These are phyloP conservation scores for Blastocystis sp. DNA, from an alignment of 352 stramenopile species.

Conservation along the genomic window DNA sequence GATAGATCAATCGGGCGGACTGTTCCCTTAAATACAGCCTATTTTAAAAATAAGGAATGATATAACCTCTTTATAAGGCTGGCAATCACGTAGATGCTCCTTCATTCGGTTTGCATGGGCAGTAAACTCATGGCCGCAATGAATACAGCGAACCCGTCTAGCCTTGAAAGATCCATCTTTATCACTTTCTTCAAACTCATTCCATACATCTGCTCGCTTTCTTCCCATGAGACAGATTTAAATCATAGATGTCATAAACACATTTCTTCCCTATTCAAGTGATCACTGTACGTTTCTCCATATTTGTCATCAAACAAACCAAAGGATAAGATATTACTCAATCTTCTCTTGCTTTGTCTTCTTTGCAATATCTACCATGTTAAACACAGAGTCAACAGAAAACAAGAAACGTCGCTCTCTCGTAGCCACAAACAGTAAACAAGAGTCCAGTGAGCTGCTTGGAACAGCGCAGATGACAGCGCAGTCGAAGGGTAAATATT, in stretches of 20 bases:
- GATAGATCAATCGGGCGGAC: neutral
- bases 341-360: neutral
- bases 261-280: neutral
- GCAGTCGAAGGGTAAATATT: slow-evolving; percentile 88
- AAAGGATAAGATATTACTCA: neutral
- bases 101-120: slow-evolving; percentile 56
- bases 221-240: neutral
- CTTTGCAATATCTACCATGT: neutral
- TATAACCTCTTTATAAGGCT: slow-evolving; percentile 8
- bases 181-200: slow-evolving; percentile 1
- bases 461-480: slow-evolving; percentile 79
- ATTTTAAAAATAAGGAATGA: neutral
- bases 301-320: neutral
- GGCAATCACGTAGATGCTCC: slow-evolving; percentile 24
- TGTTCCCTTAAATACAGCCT: slow-evolving; percentile 47
- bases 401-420: slow-evolving; percentile 54
- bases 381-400: neutral
- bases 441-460: slow-evolving; percentile 80
- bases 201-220: slow-evolving; percentile 29
- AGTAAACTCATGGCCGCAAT: slow-evolving; percentile 41
- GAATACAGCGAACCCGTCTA: slow-evolving; percentile 5
- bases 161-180: slow-evolving; percentile 28
- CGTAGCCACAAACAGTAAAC: slow-evolving; percentile 64
- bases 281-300: neutral
- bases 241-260: neutral